A percentile compares a stretch with the other conserved stretches of the same genome.
Conservation (phyloP, 305 asterid genomes). For the Galium porrigens region DNA sequence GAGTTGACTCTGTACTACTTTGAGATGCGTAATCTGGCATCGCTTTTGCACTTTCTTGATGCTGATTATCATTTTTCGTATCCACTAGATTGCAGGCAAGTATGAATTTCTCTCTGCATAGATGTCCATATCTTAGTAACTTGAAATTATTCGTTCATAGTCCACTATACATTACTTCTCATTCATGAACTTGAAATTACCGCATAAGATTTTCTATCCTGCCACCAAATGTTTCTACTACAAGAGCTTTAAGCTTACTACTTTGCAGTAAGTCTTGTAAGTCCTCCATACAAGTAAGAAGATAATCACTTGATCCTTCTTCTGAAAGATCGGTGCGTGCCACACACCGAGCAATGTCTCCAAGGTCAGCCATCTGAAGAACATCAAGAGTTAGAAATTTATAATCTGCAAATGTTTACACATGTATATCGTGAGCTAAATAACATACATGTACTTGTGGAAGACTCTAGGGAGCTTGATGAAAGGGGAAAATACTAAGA, state of each 20-base stretch:
- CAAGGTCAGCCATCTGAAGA: constrained; percentile 67
- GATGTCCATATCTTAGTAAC: constrained; percentile 20
- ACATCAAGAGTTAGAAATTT: constrained; percentile 23
- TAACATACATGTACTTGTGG: background rate
- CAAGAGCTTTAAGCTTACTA: constrained; percentile 67
- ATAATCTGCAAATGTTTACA: constrained; percentile 14
- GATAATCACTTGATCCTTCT: constrained; percentile 58
- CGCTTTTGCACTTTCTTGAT: constrained; percentile 48
- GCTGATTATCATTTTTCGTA: constrained; percentile 32
- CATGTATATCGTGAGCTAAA: background rate
- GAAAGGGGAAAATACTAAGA: background rate
- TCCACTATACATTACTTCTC: constrained; percentile 15
- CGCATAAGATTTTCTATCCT: constrained; percentile 74
- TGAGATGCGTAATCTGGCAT: constrained; percentile 53
- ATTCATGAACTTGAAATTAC: constrained; percentile 26
- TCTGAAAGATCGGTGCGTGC: constrained; percentile 57
- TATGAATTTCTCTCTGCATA: constrained; percentile 71
- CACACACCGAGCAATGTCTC: constrained; percentile 71
- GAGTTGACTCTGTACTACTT: constrained; percentile 63
- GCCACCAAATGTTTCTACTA: constrained; percentile 79
- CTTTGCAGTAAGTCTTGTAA: constrained; percentile 61
- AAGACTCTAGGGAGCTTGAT: background rate
- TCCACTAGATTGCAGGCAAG: constrained; percentile 66
- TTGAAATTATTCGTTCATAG: constrained; percentile 15
- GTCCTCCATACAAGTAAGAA: constrained; percentile 73